A percentile compares a stretch with the other conserved stretches of the same genome.
Evolutionary conservation across 805 yeast genomes (phyloP).

Genomic region (Clavispora asparagi): DNA sequence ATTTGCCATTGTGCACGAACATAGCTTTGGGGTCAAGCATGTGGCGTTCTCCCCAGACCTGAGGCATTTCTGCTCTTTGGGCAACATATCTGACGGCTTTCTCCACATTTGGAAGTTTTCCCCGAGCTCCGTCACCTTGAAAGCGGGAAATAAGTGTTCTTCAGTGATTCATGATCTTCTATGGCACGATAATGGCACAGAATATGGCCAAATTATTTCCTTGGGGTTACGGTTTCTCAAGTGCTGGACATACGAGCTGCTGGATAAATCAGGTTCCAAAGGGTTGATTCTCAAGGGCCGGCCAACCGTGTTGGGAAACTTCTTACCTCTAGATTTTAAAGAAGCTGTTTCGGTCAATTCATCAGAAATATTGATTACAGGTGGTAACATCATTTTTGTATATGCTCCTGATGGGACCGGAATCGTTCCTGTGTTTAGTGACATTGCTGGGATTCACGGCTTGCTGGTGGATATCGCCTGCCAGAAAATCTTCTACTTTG

Average conservation of each 20-base stretch:
- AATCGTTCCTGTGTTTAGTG: constrained; percentile 9
- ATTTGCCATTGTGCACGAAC: constrained; percentile 52
- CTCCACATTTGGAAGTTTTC: constrained; percentile 54
- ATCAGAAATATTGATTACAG: constrained; percentile 32
- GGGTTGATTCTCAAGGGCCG: constrained; percentile 43
- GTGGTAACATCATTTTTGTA: constrained; percentile 29
- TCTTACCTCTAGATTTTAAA: constrained; percentile 47
- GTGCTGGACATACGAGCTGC: constrained; percentile 46
- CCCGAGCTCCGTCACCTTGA: constrained; percentile 15
- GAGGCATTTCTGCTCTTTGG: constrained; percentile 52
- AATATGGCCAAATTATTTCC: constrained; percentile 39
- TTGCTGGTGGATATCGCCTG: constrained; percentile 16
- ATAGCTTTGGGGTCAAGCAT: constrained; percentile 56
- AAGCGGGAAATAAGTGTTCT: constrained; percentile 59
- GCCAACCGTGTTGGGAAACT: constrained; percentile 50
- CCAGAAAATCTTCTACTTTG: constrained; percentile 5
- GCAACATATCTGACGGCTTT: constrained; percentile 65
- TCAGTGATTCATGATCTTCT: constrained; percentile 49
- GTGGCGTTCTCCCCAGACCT: constrained; percentile 58
- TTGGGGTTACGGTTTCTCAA: constrained; percentile 59
- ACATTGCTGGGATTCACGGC: constrained; percentile 10
- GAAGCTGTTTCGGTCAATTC: constrained; percentile 29
- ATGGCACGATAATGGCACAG: constrained; percentile 42
- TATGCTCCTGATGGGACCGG: constrained; percentile 15
- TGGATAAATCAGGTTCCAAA: constrained; percentile 2